phyloP scores from a whole-genome alignment of 1,284 basidiomycete species.

The Cutaneotrichosporon cutaneum region DNA sequence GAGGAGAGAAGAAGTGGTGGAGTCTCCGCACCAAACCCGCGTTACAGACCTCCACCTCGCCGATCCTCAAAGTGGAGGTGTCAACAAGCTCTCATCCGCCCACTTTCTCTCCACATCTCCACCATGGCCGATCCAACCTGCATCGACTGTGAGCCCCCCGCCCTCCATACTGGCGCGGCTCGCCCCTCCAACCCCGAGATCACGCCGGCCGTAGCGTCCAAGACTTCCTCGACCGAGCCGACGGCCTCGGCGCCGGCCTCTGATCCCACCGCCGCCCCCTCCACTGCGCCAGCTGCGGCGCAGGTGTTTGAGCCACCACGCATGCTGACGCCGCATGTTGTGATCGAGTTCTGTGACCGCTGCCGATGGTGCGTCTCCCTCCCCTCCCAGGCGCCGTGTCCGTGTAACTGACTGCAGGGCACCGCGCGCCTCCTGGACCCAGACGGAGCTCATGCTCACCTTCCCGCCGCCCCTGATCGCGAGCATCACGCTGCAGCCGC shows the following conservation, averaged over 20 bases:
- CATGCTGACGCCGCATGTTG: constrained; percentile 53
- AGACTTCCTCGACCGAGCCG: not conserved
- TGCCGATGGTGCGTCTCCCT: constrained; percentile 58
- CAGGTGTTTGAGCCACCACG: constrained; percentile 61
- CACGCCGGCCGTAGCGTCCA: not conserved
- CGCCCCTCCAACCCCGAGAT: not conserved
- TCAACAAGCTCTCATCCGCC: not conserved
- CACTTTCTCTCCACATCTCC: not conserved
- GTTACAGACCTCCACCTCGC: not conserved
- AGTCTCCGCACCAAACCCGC: too few species aligned
- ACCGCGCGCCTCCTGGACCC: constrained; percentile 75
- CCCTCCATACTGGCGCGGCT: too few species aligned
- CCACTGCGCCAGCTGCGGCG: not conserved
- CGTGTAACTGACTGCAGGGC: constrained; percentile 55
- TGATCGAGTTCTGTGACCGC: constrained; percentile 83
- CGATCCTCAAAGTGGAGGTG: not conserved
- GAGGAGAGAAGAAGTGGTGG: too few species aligned
- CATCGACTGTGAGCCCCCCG: not conserved
- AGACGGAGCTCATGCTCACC: constrained; percentile 83
- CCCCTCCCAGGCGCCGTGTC: too few species aligned
- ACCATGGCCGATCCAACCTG: constrained; percentile 1
- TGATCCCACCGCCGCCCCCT: not conserved
- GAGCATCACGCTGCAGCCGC: constrained; percentile 69
- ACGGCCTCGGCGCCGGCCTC: not conserved
- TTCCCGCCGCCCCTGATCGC: constrained; percentile 72